phyloP scores from a whole-genome alignment of 805 yeast genomes.

The Ogataea nonfermentans region DNA sequence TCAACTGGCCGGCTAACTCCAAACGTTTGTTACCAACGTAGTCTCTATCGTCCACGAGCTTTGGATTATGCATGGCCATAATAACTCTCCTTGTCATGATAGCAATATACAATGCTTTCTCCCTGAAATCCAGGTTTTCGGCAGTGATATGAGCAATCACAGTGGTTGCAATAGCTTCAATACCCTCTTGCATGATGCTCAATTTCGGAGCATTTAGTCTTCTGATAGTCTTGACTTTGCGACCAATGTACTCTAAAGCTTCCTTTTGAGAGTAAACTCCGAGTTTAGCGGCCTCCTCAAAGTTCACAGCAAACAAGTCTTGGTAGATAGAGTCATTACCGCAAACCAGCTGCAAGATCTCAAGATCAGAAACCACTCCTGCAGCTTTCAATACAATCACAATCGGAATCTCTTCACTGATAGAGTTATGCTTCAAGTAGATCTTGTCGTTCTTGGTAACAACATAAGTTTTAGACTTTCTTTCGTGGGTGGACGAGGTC shows the following conservation, averaged over 20 bases:
- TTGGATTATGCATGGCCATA: slow-evolving; percentile 92
- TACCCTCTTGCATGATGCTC: slow-evolving; percentile 84
- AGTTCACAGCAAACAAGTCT: slow-evolving; percentile 87
- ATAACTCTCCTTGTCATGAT: slow-evolving; percentile 95
- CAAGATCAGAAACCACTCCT: slow-evolving; percentile 88
- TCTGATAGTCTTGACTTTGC: slow-evolving; percentile 88
- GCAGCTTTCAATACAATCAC: slow-evolving; percentile 93
- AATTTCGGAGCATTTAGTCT: slow-evolving; percentile 81
- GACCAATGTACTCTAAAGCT: slow-evolving; percentile 88
- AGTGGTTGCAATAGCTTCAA: slow-evolving; percentile 94
- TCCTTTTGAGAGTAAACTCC: slow-evolving; percentile 90
- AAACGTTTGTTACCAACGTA: slow-evolving; percentile 97
- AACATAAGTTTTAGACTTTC: slow-evolving; percentile 96
- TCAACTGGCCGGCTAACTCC: slow-evolving; percentile 95
- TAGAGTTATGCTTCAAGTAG: slow-evolving; percentile 91
- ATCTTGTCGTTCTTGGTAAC: slow-evolving; percentile 87
- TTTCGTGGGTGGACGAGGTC: slow-evolving; percentile 95
- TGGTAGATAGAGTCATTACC: slow-evolving; percentile 87
- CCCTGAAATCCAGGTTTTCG: slow-evolving; percentile 78
- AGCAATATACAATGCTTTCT: slow-evolving; percentile 91
- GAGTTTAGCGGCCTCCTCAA: slow-evolving; percentile 87
- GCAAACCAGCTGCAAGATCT: slow-evolving; percentile 90
- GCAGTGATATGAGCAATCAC: slow-evolving; percentile 94
- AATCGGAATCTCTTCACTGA: slow-evolving; percentile 92
- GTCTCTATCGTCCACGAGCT: slow-evolving; percentile 97